A percentile compares a stretch with the other conserved stretches of the same genome.
Evolutionary conservation across 768 basidiomycete genomes (phyloP).

Genomic region (Podaxis carcinomalis): DNA sequence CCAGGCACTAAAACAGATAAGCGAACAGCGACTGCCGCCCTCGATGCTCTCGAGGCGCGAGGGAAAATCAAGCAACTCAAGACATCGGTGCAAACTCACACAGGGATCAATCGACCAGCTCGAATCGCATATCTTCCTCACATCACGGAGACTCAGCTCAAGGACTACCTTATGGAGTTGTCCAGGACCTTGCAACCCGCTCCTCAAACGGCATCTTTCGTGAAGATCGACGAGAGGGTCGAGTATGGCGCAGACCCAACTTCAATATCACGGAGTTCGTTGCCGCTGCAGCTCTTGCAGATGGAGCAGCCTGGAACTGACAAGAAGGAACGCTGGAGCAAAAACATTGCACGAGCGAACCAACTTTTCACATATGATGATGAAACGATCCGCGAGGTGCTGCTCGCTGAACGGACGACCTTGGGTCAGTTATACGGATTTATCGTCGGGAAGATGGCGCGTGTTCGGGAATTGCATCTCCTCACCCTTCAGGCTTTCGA

Average conservation of each 20-base stretch:
- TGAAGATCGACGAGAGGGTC: constrained; percentile 49
- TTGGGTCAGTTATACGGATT: constrained; percentile 75
- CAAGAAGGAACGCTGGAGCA: constrained; percentile 39
- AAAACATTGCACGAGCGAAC: constrained; percentile 40
- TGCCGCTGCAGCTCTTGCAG: constrained; percentile 44
- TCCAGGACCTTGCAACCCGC: constrained; percentile 34
- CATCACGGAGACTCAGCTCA: constrained; percentile 46
- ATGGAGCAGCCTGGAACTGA: constrained; percentile 38
- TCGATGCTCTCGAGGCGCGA: constrained; percentile 58
- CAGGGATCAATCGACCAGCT: constrained; percentile 54
- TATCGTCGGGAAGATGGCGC: constrained; percentile 59
- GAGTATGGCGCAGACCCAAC: constrained; percentile 48
- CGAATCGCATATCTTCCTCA: constrained; percentile 66
- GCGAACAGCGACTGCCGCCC: constrained; percentile 57
- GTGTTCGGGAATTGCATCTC: constrained; percentile 64
- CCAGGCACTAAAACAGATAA: constrained; percentile 68
- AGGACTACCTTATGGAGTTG: constrained; percentile 53
- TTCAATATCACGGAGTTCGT: constrained; percentile 24
- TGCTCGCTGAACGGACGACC: constrained; percentile 68
- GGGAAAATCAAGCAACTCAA: constrained; percentile 69
- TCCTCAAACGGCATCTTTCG: constrained; percentile 32
- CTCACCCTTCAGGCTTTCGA: constrained; percentile 47
- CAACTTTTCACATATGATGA: constrained; percentile 53
- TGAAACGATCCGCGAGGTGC: constrained; percentile 49
- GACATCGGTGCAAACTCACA: constrained; percentile 55